A percentile compares a stretch with the other conserved stretches of the same genome.
These are phyloP conservation scores for Mycotypha africana DNA, from an alignment of 371 early-diverging fungal genomes.

Conservation along the genomic window DNA sequence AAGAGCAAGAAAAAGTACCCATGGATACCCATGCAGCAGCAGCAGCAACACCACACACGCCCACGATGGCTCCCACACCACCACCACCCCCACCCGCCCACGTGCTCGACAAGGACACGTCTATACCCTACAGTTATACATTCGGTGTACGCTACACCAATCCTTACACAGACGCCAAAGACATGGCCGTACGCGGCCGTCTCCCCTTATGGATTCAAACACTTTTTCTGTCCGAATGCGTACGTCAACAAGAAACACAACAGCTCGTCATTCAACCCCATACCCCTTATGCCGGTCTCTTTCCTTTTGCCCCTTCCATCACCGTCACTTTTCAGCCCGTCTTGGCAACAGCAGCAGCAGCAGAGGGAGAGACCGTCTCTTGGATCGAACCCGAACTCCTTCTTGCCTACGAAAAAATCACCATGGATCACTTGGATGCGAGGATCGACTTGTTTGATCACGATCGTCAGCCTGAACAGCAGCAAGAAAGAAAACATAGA, in stretches of 20 bases:
- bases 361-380: too few relatives aligned
- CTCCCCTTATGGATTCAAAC: conserved; percentile 40
- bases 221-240: conserved; percentile 32
- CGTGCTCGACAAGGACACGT: conserved; percentile 6
- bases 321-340: conserved; percentile 21
- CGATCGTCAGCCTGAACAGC: too few relatives aligned
- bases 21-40: conserved; percentile 24
- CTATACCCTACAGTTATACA: conserved; percentile 43
- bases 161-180: conserved; percentile 24
- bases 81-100: conserved; percentile 3
- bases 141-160: conserved; percentile 42
- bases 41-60: neutral
- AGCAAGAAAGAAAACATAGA: conserved; percentile 14
- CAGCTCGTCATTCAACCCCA: conserved; percentile 18
- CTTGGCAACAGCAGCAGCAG: conserved; percentile 1
- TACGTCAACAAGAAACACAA: conserved; percentile 22
- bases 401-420: conserved; percentile 27
- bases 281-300: too few relatives aligned
- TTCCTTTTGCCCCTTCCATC: conserved; percentile 40
- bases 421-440: conserved; percentile 34
- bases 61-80: too few relatives aligned
- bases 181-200: conserved; percentile 36
- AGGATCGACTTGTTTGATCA: too few relatives aligned
- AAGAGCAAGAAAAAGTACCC: conserved; percentile 16
- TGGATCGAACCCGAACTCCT: conserved; percentile 26